phyloP scores from a whole-genome alignment of 2,329 filamentous ascomycete genomes.

The Myriangium duriaei region DNA sequence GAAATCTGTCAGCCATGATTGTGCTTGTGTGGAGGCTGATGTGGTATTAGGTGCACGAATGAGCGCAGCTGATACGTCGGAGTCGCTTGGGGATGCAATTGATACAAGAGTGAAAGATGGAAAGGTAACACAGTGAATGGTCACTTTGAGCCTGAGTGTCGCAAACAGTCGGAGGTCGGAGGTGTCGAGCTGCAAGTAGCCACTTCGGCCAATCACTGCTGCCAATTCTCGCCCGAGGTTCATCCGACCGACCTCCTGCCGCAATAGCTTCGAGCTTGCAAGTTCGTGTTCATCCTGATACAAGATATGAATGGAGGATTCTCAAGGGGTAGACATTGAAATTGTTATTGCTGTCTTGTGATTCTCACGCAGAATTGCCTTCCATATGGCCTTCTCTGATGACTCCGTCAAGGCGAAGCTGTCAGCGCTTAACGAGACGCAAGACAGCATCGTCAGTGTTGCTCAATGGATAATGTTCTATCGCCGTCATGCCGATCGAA shows the following conservation, averaged over 20 bases:
- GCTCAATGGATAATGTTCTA: conserved; percentile 99
- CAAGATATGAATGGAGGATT: too few species aligned
- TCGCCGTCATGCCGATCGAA: conserved; percentile 86
- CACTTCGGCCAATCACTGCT: not conserved
- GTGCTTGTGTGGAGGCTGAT: conserved; percentile 8
- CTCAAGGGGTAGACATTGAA: too few species aligned
- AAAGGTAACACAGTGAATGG: too few species aligned
- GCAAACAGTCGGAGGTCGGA: too few species aligned
- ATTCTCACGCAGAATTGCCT: too few species aligned
- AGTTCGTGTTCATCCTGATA: too few species aligned
- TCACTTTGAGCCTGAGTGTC: too few species aligned
- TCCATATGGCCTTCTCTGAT: conserved; percentile 82
- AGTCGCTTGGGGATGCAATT: too few species aligned
- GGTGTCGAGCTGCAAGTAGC: not conserved
- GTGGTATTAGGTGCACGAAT: too few species aligned
- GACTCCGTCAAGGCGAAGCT: conserved; percentile 92
- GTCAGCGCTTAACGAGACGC: conserved; percentile 88
- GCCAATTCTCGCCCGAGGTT: not conserved
- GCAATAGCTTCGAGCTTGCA: conserved; percentile 5
- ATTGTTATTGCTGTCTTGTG: too few species aligned
- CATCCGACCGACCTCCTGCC: not conserved
- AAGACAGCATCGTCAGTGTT: conserved; percentile 91
- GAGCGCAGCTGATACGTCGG: too few species aligned
- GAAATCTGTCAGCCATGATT: conserved; percentile 39
- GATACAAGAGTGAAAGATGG: too few species aligned